These are phyloP conservation scores for Macaranga tanarius DNA, from an alignment of 441 rosid genomes.

Conservation along the genomic window DNA sequence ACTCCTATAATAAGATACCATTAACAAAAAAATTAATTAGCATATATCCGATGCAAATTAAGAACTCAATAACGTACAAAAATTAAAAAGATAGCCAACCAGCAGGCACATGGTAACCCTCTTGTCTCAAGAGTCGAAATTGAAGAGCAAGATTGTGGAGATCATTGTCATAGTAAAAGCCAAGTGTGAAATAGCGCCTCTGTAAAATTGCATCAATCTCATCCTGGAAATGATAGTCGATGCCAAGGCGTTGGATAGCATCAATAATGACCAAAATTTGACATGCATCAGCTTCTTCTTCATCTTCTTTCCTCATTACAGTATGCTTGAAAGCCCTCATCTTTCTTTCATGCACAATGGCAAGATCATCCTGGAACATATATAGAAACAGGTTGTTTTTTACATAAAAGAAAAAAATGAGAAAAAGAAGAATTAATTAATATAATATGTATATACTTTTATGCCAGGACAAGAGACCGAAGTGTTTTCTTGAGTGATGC, in stretches of 20 bases:
- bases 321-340: conserved; percentile 16
- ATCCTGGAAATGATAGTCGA: conserved; percentile 40
- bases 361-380: conserved; percentile 24
- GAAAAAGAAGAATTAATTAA: too few relatives aligned
- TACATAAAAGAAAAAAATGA: neutral
- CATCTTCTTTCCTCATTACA: conserved; percentile 18
- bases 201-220: conserved; percentile 46
- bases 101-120: conserved; percentile 25
- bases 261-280: conserved; percentile 45
- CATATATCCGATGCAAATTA: neutral
- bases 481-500: neutral
- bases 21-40: neutral
- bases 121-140: conserved; percentile 60
- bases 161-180: conserved; percentile 4
- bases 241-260: conserved; percentile 47
- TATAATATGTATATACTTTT: neutral
- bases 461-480: neutral
- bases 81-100: neutral
- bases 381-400: neutral
- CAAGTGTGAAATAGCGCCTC: conserved; percentile 16
- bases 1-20: conserved; percentile 30
- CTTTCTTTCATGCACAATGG: conserved; percentile 7
- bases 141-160: conserved; percentile 45
- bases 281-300: conserved; percentile 17
- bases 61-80: neutral